Conservation (phyloP, 345 rosid genomes). For the Melastoma malabathricum region DNA sequence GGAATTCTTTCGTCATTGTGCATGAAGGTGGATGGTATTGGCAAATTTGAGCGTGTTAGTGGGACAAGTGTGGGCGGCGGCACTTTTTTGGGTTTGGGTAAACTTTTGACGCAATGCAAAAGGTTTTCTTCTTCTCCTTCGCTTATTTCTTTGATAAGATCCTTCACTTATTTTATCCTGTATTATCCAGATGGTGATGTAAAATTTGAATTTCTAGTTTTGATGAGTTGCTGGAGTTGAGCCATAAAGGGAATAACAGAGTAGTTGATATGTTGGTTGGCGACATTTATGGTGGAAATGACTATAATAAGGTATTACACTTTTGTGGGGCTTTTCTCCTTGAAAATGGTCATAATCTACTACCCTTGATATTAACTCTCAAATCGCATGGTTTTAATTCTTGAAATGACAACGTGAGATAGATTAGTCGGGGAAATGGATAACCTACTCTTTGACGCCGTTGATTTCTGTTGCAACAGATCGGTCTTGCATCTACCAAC, state of each 20-base stretch:
- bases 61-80: slow-evolving; percentile 92
- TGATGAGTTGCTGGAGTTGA: slow-evolving; percentile 65
- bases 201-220: slow-evolving; percentile 32
- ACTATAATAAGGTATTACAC: slow-evolving; percentile 43
- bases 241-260: slow-evolving; percentile 68
- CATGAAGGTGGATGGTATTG: slow-evolving; percentile 69
- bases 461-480: slow-evolving; percentile 21
- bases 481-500: slow-evolving; percentile 61
- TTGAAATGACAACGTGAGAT: not conserved
- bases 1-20: slow-evolving; percentile 11
- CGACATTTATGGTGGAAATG: slow-evolving; percentile 81
- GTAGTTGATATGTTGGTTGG: slow-evolving; percentile 85
- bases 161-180: slow-evolving; percentile 1
- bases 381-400: not conserved
- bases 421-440: not conserved
- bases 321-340: not conserved
- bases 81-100: slow-evolving; percentile 80
- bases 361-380: no score
- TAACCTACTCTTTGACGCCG: not conserved
- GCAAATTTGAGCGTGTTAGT: slow-evolving; percentile 68
- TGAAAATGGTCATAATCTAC: no score
- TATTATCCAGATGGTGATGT: not conserved
- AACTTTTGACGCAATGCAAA: slow-evolving; percentile 67
- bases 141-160: not conserved
- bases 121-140: slow-evolving; percentile 25